Base-by-base conservation (phyloP, 2,329 filamentous ascomycete species). In the Neofusicoccum laricinum region DNA sequence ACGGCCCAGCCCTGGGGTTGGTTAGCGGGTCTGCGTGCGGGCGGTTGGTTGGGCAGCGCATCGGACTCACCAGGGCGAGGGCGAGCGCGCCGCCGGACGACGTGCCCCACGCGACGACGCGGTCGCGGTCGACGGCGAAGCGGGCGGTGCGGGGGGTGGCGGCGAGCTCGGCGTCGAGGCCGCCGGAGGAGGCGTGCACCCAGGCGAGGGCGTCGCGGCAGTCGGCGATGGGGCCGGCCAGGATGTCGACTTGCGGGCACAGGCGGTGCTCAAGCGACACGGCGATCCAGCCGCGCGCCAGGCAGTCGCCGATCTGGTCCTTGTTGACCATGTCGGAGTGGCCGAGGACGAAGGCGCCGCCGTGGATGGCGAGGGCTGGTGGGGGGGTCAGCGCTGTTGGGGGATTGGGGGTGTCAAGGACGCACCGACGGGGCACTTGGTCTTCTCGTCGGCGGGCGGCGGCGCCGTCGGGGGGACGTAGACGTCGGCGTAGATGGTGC, bases 51-150 rank as follows among this genome's bases (percentile, higher is more conserved):
- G n/a, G n/a, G n/a, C n/a, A n/a, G n/a, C n/a, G n/a, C n/a, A n/a
- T n/a, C n/a, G n/a, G n/a, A n/a, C n/a, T n/a, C n/a, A n/a, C n/a
- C 34, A 67, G 87, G 92, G 68, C 84, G 6, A 79, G 67, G 1
- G 78, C 74, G 1, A 79, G 62, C 0, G 71, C 73, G 0, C 77
- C 77, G 0, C 77, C 77, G 1, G 75, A 75, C 0, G 74, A 77
- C 1, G 76, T 78, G 7, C 77, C 78, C 63, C 77, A 75, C 0
- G 73, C 72, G 49, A 77, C 73, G 4, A 79, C 69, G 10, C 73
- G 70, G 7, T 73, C 69, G 1, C 66, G 53, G 41, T 79, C 73
- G 10, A 71, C 48, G 2, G 62, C 51, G 48, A 72, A 69, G 2
- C 38, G 48, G 0, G 32, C 38, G 17, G n/a, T n/a, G n/a, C n/a